Evolutionary conservation across 352 stramenopile genomes (phyloP).

Genomic region (Halophytophthora polymorphica): DNA sequence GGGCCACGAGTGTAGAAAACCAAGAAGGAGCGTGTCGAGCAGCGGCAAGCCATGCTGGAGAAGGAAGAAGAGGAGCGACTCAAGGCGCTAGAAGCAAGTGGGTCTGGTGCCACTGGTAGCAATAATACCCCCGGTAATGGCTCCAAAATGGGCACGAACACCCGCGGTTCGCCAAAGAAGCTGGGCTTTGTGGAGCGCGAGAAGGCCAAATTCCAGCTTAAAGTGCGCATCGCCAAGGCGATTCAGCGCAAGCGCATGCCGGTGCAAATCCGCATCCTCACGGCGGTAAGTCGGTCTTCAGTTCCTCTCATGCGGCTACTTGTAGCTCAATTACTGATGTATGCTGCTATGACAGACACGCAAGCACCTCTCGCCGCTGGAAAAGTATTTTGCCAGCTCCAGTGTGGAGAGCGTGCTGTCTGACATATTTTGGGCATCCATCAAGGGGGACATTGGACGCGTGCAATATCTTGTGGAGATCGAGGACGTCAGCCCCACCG

Average conservation of each 20-base stretch:
- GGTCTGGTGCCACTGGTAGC: background rate
- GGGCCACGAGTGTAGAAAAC: slow-evolving; percentile 21
- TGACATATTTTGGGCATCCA: slow-evolving; percentile 66
- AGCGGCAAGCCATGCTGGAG: slow-evolving; percentile 53
- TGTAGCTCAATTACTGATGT: background rate
- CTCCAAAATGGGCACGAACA: slow-evolving; percentile 3
- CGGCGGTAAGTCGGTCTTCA: slow-evolving; percentile 16
- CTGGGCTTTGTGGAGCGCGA: slow-evolving; percentile 50
- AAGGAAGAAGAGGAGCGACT: slow-evolving; percentile 45
- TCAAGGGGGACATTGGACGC: slow-evolving; percentile 57
- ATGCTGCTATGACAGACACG: slow-evolving; percentile 20
- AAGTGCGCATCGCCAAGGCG: slow-evolving; percentile 43
- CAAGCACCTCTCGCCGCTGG: slow-evolving; percentile 48
- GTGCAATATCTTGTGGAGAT: slow-evolving; percentile 59
- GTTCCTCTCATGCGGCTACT: background rate
- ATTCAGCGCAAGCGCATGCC: slow-evolving; percentile 61
- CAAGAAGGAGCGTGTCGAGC: slow-evolving; percentile 49
- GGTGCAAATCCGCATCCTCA: slow-evolving; percentile 66
- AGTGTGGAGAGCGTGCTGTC: slow-evolving; percentile 54
- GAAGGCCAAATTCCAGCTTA: slow-evolving; percentile 54
- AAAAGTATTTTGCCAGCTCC: slow-evolving; percentile 58
- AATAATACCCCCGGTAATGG: background rate
- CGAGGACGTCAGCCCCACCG: slow-evolving; percentile 40
- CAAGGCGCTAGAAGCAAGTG: slow-evolving; percentile 5
- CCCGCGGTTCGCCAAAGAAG: slow-evolving; percentile 11